phyloP scores from a whole-genome alignment of 768 basidiomycete genomes.

The Rhodotorula graminis region DNA sequence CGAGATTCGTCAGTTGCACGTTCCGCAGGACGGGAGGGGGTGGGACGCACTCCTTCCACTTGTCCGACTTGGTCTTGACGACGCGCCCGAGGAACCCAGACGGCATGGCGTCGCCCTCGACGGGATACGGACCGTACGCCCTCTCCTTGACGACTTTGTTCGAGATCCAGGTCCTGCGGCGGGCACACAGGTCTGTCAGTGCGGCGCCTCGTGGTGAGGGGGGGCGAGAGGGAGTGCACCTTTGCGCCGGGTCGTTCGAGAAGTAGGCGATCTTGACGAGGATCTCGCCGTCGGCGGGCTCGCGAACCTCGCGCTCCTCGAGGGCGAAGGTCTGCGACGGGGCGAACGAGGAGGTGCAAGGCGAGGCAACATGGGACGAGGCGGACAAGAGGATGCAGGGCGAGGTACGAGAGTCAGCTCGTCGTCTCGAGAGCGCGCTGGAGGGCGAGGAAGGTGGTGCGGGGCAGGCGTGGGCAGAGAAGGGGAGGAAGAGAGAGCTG shows the following conservation, averaged over 20 bases:
- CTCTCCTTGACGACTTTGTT: slow-evolving; percentile 11
- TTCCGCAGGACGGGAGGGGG: background rate
- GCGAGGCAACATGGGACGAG: no score
- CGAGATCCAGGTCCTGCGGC: slow-evolving; percentile 37
- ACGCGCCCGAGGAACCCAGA: slow-evolving; percentile 15
- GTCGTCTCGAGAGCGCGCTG: no score
- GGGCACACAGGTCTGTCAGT: no score
- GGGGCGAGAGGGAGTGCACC: no score
- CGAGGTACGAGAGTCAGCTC: no score
- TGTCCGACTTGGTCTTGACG: slow-evolving; percentile 4
- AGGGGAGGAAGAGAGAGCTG: background rate
- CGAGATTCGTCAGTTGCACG: background rate
- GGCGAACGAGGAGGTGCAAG: no score
- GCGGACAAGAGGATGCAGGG: no score
- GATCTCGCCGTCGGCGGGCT: slow-evolving; percentile 36
- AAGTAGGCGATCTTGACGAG: slow-evolving; percentile 41
- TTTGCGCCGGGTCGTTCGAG: slow-evolving; percentile 45
- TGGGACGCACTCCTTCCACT: slow-evolving; percentile 8
- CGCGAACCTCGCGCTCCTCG: background rate
- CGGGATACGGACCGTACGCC: slow-evolving; percentile 19
- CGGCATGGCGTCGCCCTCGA: slow-evolving; percentile 26
- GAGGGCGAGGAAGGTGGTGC: no score
- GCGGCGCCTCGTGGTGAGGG: no score
- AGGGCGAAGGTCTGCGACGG: slow-evolving; percentile 12
- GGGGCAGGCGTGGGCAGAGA: no score